Percentiles rank a stretch among this genome's conserved stretches.
Evolutionary conservation across 2,329 filamentous ascomycete species (phyloP).

Genomic region (Xylaria sp.): DNA sequence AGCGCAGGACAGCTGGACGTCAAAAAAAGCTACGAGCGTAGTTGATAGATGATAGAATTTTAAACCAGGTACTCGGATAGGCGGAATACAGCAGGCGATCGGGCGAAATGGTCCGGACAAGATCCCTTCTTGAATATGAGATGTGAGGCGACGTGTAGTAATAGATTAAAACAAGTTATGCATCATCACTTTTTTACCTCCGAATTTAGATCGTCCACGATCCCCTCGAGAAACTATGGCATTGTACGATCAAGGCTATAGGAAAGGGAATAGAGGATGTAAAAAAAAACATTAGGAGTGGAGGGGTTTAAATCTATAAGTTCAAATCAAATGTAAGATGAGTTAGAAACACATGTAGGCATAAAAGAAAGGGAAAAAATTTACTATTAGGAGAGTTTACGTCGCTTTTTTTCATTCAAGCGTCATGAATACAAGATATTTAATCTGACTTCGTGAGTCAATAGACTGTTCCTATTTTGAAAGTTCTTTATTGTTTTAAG

Average conservation of each 20-base stretch:
- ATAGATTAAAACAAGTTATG: neutral
- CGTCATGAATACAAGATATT: neutral
- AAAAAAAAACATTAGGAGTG: neutral
- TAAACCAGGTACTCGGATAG: neutral
- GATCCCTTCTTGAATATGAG: neutral
- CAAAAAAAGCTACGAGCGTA: neutral
- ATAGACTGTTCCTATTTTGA: neutral
- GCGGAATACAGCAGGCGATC: neutral
- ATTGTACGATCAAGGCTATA: neutral
- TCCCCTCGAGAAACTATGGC: too few species aligned
- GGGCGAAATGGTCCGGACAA: neutral
- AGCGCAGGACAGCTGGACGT: neutral
- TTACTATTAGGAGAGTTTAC: too few species aligned
- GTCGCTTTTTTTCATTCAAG: neutral
- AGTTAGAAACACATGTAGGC: neutral
- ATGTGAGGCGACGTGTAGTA: neutral
- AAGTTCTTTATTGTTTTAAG: too few species aligned
- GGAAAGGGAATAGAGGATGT: neutral
- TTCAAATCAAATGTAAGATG: neutral
- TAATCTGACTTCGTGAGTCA: neutral
- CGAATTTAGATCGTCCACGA: neutral
- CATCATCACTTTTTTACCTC: neutral
- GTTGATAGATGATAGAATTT: conserved; percentile 17
- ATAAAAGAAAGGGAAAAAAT: too few species aligned
- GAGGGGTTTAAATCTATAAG: neutral